Percentiles rank a stretch among this genome's conserved stretches.
These are phyloP conservation scores for Trifolium fragiferum DNA, from an alignment of 306 rosid genomes.

Conservation along the genomic window DNA sequence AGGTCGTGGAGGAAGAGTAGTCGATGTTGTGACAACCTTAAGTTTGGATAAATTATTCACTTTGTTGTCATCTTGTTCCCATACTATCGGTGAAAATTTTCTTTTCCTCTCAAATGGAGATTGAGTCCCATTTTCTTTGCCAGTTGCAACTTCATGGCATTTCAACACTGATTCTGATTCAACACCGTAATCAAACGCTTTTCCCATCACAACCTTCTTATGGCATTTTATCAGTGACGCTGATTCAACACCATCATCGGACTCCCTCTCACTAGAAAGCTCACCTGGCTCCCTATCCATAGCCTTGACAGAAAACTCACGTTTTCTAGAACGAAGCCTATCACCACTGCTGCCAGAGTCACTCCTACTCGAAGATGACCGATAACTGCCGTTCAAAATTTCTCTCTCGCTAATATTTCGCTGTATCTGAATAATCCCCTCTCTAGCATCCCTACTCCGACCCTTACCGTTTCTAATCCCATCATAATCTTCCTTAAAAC, in stretches of 20 bases:
- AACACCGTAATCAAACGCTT: constrained; percentile 79
- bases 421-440: constrained; percentile 62
- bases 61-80: constrained; percentile 84
- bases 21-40: constrained; percentile 42
- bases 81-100: constrained; percentile 85
- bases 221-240: constrained; percentile 45
- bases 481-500: constrained; percentile 68
- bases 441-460: constrained; percentile 61
- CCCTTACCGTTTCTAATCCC: constrained; percentile 58
- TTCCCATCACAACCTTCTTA: constrained; percentile 49
- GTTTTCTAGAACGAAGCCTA: constrained; percentile 55
- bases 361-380: constrained; percentile 66
- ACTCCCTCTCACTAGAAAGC: constrained; percentile 91
- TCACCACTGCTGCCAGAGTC: constrained; percentile 61
- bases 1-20: constrained; percentile 58
- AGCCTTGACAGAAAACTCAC: constrained; percentile 53
- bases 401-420: constrained; percentile 66
- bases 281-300: constrained; percentile 92
- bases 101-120: constrained; percentile 69
- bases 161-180: constrained; percentile 58
- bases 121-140: constrained; percentile 54
- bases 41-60: constrained; percentile 49
- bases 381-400: constrained; percentile 53
- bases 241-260: constrained; percentile 81
- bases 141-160: constrained; percentile 41